Evolutionary conservation across 73 alveolate species (phyloP).

Genomic region (Blepharisma japonicum): DNA sequence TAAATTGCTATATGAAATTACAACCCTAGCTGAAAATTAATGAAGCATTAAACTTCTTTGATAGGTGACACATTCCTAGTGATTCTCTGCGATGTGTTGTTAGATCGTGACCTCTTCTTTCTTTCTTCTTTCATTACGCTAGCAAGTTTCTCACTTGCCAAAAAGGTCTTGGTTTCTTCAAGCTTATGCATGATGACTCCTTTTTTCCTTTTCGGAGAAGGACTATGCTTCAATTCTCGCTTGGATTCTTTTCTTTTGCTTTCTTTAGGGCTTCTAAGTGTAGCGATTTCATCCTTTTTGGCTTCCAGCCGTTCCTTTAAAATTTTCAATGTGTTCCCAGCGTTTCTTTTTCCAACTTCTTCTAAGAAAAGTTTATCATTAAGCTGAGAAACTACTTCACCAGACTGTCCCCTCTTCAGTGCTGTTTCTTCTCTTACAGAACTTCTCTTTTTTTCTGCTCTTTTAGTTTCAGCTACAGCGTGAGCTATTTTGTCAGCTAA

Average conservation of each 20-base stretch:
- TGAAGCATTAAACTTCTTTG: too few relatives aligned
- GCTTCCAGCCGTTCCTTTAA: neutral
- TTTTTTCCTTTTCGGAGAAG: too few relatives aligned
- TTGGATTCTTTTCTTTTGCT: too few relatives aligned
- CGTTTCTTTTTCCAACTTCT: neutral
- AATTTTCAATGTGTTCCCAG: neutral
- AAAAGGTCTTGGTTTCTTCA: conserved; percentile 10
- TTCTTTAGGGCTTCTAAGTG: neutral
- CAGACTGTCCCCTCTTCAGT: neutral
- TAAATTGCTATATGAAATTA: too few relatives aligned
- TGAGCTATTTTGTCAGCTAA: neutral
- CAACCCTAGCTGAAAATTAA: too few relatives aligned
- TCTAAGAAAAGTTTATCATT: neutral
- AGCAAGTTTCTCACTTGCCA: conserved; percentile 21
- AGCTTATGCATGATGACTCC: neutral
- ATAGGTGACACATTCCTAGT: too few relatives aligned
- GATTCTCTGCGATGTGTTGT: too few relatives aligned
- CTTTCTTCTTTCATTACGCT: too few relatives aligned
- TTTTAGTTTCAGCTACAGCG: conserved; percentile 4
- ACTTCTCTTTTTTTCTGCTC: conserved; percentile 3
- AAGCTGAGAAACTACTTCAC: neutral
- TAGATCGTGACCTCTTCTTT: too few relatives aligned
- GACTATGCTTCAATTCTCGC: too few relatives aligned
- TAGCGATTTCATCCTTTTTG: neutral
- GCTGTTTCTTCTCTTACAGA: conserved; percentile 10